Conservation (phyloP, 225 moss, liverwort and hornwort genomes). For the Anthoceros angustus region DNA sequence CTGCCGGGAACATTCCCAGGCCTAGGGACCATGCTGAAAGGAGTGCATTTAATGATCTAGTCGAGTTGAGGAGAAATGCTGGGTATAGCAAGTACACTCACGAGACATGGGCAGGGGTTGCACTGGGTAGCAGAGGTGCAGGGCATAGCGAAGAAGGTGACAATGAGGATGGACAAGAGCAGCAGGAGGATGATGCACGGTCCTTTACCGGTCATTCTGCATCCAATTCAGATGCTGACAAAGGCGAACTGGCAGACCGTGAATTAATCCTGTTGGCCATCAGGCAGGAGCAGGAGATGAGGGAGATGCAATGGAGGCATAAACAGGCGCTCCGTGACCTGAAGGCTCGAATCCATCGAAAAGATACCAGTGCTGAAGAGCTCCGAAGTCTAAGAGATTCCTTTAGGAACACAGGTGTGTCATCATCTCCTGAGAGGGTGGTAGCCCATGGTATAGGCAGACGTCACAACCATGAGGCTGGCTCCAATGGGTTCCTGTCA, state of each 20-base stretch:
- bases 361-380: neutral
- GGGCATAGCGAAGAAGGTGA: neutral
- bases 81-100: conserved; percentile 35
- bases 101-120: conserved; percentile 24
- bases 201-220: neutral
- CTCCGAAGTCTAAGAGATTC: neutral
- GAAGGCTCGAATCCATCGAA: neutral
- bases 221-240: neutral
- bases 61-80: conserved; percentile 32
- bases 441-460: too few species aligned
- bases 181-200: conserved; percentile 18
- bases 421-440: neutral
- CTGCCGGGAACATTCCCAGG: conserved; percentile 5
- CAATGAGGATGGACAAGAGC: conserved; percentile 21
- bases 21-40: conserved; percentile 14
- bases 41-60: conserved; percentile 35
- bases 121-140: neutral
- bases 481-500: neutral
- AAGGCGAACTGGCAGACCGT: neutral
- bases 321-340: neutral
- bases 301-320: conserved; percentile 4
- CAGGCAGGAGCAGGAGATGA: conserved; percentile 1
- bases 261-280: neutral
- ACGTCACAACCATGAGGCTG: neutral
- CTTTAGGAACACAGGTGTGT: neutral